Base-by-base conservation (phyloP, 2,329 filamentous ascomycete species). In the Dothistroma pini region DNA sequence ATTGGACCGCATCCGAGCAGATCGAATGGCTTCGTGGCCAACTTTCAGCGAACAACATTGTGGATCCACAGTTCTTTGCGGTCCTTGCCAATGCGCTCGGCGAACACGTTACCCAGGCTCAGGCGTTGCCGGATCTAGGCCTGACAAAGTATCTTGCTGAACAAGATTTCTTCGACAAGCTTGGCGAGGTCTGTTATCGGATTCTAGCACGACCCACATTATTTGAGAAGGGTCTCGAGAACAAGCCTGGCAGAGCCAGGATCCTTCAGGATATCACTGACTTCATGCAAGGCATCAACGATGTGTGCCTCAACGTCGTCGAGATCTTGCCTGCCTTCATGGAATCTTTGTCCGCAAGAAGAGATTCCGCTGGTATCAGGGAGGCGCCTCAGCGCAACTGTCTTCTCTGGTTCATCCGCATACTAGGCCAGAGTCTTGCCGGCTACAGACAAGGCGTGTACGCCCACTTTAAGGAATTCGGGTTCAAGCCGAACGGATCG, bases 341-440 rank as follows among this genome's bases (percentile, higher is more conserved):
- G 9, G 67, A 68, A 29, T 56, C 49, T 16, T 56, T 60, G 10
- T 52, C 66, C n/a, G 51, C 63, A 9, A 58, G 68, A 50, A 62
- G 69, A 56, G 69, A 71, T 53, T 70, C 69, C 7, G 68, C 62
- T 14, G 63, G 68, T 47, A 60, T 60, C n/a, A 35, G 61, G 3
- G 59, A 62, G 10, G 50, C 59, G 5, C 61, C 64, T 34, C 67
- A 68, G 31, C 56, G 51, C 10, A 41, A 68, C 10, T 58, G 54
- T 12, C 41, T 68, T n/a, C 57, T 69, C 16, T 51, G 48, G 34
- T 70, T 65, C 57, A 32, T 68, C 2, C 54, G 58, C 12, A 48
- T 68, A 14, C 62, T 71, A 29, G 61, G 50, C 2, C 60, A 64
- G 49, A 53, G 58, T 6, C 31, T 66, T 32, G 32, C 54, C 32